A percentile compares a stretch with the other conserved stretches of the same genome.
phyloP scores from a whole-genome alignment of 1,284 basidiomycete species.

The Rhizoctonia solani region DNA sequence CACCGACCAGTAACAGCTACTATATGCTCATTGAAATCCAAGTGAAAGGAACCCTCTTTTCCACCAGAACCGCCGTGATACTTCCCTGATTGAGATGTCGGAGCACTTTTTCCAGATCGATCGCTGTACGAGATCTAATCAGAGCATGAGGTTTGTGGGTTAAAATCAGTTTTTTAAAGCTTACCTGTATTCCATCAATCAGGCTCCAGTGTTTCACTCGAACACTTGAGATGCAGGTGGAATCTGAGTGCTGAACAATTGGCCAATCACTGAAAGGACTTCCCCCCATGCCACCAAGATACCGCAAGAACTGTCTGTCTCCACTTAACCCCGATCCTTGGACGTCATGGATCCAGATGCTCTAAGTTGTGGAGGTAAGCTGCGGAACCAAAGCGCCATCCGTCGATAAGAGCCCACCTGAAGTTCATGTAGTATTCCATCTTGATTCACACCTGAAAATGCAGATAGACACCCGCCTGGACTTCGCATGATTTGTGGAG shows the following conservation, averaged over 20 bases:
- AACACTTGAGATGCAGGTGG: neutral
- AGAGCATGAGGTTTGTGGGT: no score
- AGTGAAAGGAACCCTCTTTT: neutral
- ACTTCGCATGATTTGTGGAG: neutral
- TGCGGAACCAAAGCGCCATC: neutral
- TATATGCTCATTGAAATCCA: constrained; percentile 10
- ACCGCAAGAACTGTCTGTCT: neutral
- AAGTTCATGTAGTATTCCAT: neutral
- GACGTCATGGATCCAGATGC: constrained; percentile 8
- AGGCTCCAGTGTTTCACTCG: neutral
- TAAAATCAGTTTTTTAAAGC: neutral
- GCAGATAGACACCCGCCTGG: neutral
- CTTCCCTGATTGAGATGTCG: neutral
- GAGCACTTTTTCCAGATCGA: neutral
- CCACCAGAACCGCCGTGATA: neutral
- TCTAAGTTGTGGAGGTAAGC: neutral
- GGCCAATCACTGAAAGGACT: constrained; percentile 26
- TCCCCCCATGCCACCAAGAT: neutral
- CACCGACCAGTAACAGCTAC: neutral
- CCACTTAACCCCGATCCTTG: neutral
- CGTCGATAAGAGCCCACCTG: neutral
- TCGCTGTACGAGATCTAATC: neutral
- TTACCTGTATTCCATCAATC: constrained; percentile 11
- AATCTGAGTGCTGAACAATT: neutral
- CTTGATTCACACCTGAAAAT: neutral